Base-by-base conservation (phyloP, 176 grass and related monocot species). In the Elymus sibiricus region DNA sequence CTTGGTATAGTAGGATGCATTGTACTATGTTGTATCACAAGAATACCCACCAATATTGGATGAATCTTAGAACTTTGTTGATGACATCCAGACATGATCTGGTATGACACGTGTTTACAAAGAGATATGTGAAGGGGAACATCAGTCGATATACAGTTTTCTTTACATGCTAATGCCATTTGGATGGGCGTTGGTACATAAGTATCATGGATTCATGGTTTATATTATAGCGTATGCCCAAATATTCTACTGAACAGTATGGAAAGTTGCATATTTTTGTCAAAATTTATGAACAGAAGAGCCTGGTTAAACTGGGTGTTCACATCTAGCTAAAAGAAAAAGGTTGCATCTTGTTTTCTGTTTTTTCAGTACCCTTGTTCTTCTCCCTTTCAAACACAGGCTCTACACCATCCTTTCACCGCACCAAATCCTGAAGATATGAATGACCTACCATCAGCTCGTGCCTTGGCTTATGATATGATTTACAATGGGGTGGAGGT, bases 401-500 rank as follows among this genome's bases (percentile, higher is more conserved):
- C 94, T 22, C 87, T 98, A 43, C 97, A 98, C 40, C 97, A 98
- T 86, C 97, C 97, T 88, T 98, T 98, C 87, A 98, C 97, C 28
- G 94, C 97, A 86, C 94, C 94, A 88, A 94, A 95, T 94, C 94
- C 93, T 74, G 86, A 94, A 85, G 97, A 98, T 87, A 94, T 95
- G 88, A 42, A 91, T 88, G 94, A 98, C 62, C 87, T 98, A 16
- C 49, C 92, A 63, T 88, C 88, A 38, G 96, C 96, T 74, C 92
- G 90, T 38, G 97, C 97, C 83, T 89, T 98, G 88, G 97, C 97
- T 81, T 98, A 95, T 90, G 97, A 98, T 76, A 95, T 98, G 90
- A 89, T 95, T 51, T 98, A 95, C 89, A 94, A 98, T 32, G 94
- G 97, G 34, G 86, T 98, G 77, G 97, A 98, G 94, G 96, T 95